Evolutionary conservation across 192 early-diverging fungal species (phyloP).

Genomic region (Cladochytrium replicatum): DNA sequence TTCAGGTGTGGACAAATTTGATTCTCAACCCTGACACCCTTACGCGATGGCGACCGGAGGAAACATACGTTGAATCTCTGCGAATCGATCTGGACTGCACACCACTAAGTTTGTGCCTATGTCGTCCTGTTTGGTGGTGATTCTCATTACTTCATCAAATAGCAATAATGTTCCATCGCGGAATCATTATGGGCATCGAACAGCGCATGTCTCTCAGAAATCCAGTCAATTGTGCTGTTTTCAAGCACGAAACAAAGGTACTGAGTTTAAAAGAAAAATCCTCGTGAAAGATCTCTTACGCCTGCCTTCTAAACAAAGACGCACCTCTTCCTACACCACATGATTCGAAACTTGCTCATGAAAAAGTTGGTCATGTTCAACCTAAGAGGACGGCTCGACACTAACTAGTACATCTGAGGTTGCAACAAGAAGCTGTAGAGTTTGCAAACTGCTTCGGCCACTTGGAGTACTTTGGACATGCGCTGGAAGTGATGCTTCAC

Average conservation of each 20-base stretch:
- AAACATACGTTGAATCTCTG: slow-evolving; percentile 21
- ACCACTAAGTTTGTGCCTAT: slow-evolving; percentile 53
- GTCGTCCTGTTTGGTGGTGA: neutral
- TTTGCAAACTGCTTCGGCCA: slow-evolving; percentile 64
- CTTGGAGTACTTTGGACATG: slow-evolving; percentile 81
- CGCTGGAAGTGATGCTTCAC: slow-evolving; percentile 86
- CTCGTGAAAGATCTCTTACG: neutral
- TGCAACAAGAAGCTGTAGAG: slow-evolving; percentile 48
- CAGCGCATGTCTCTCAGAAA: slow-evolving; percentile 47
- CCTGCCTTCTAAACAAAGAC: slow-evolving; percentile 34
- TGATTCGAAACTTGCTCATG: slow-evolving; percentile 51
- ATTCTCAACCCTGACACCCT: no score
- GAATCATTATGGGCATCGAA: slow-evolving; percentile 67
- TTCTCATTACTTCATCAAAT: slow-evolving; percentile 6
- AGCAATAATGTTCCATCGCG: slow-evolving; percentile 63
- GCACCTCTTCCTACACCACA: slow-evolving; percentile 63
- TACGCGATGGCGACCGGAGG: neutral
- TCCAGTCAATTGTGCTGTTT: slow-evolving; percentile 49
- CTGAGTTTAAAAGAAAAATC: neutral
- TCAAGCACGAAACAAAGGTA: slow-evolving; percentile 58
- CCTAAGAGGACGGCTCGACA: neutral
- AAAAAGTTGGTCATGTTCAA: slow-evolving; percentile 21
- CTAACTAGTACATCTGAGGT: slow-evolving; percentile 13
- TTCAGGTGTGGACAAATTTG: slow-evolving; percentile 18
- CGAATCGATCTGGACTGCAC: slow-evolving; percentile 64